Evolutionary conservation across 1,139 yeast genomes (phyloP).

Genomic region (Diutina ranongensis): DNA sequence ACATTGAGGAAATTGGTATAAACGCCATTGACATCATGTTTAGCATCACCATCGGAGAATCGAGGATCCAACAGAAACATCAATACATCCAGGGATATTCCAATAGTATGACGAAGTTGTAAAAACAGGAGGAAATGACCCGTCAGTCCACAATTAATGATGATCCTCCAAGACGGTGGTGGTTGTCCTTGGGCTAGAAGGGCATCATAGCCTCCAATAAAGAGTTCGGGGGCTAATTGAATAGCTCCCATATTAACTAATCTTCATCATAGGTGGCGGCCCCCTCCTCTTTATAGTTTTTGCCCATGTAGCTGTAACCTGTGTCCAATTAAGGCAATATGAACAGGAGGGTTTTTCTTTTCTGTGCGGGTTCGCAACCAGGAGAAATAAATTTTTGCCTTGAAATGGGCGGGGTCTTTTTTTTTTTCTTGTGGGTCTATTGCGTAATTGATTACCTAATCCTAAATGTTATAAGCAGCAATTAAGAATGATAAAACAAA

Average conservation of each 20-base stretch:
- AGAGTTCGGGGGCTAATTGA: constrained; percentile 10
- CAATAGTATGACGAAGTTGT: constrained; percentile 12
- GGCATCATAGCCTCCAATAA: constrained; percentile 8
- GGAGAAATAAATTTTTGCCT: too few relatives aligned
- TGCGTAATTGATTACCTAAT: background rate
- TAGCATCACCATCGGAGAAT: constrained; percentile 13
- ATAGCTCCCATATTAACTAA: constrained; percentile 6
- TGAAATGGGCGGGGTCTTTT: too few relatives aligned
- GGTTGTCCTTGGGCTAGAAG: constrained; percentile 7
- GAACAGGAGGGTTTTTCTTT: background rate
- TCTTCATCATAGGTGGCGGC: background rate
- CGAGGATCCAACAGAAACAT: constrained; percentile 29
- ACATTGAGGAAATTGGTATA: constrained; percentile 17
- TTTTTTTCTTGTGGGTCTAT: too few relatives aligned
- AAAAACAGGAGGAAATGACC: constrained; percentile 19
- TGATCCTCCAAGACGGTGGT: constrained; percentile 21
- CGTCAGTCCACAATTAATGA: constrained; percentile 31
- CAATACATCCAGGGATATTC: constrained; percentile 28
- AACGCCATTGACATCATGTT: constrained; percentile 7
- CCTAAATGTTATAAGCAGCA: constrained; percentile 48
- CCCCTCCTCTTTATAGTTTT: constrained; percentile 1
- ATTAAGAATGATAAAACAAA: constrained; percentile 48
- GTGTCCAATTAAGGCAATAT: background rate
- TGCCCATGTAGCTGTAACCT: background rate
- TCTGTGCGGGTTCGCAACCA: too few relatives aligned